phyloP scores from a whole-genome alignment of 495 filamentous ascomycete genomes.

The Staphylotrichum longicolle region DNA sequence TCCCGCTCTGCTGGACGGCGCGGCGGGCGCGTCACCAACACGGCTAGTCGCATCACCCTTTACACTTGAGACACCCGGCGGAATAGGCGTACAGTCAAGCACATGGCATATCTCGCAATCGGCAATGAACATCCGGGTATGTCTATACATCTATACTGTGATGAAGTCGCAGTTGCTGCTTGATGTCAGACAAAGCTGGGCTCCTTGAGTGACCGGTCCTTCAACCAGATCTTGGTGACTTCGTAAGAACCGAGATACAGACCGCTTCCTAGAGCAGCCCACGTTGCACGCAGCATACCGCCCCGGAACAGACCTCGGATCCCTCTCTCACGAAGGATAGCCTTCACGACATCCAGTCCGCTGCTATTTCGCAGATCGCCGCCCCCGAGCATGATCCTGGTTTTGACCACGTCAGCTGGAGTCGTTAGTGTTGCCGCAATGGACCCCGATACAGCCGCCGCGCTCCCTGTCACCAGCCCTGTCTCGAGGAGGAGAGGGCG shows the following conservation, averaged over 20 bases:
- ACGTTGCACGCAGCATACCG: constrained; percentile 68
- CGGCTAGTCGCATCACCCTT: too few species aligned
- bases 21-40: too few species aligned
- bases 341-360: constrained; percentile 56
- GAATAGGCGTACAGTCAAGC: too few species aligned
- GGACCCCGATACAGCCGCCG: constrained; percentile 66
- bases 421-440: constrained; percentile 72
- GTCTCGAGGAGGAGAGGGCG: constrained; percentile 55
- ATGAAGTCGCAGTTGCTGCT: neutral
- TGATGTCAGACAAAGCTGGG: neutral
- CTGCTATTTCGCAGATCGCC: constrained; percentile 27
- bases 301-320: constrained; percentile 73
- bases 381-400: constrained; percentile 66
- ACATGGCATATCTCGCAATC: too few species aligned
- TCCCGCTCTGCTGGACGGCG: too few species aligned
- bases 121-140: too few species aligned
- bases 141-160: too few species aligned
- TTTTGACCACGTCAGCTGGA: constrained; percentile 83
- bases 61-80: too few species aligned
- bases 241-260: constrained; percentile 87
- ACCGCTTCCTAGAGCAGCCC: constrained; percentile 78
- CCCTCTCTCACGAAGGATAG: constrained; percentile 63
- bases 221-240: constrained; percentile 67
- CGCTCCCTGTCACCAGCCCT: constrained; percentile 64
- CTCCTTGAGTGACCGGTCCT: constrained; percentile 22